Conservation (phyloP, 225 moss, liverwort and hornwort species). For the Ulota crispa region DNA sequence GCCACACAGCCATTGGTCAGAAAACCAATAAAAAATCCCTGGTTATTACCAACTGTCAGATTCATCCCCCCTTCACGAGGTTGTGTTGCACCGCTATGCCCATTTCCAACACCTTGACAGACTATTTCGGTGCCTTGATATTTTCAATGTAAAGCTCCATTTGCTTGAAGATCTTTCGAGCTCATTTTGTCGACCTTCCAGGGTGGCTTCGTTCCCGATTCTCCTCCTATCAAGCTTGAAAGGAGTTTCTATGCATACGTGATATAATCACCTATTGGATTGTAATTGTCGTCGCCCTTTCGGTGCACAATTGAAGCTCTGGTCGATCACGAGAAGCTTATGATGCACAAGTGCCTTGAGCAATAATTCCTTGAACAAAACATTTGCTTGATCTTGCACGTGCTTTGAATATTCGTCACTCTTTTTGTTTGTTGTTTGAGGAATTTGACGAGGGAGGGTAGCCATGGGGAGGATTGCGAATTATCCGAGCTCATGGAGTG, state of each 20-base stretch:
- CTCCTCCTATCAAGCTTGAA: not conserved
- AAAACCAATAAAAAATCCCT: too few species aligned
- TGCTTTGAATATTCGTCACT: too few species aligned
- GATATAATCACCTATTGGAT: too few species aligned
- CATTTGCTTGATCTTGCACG: too few species aligned
- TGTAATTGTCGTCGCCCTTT: not conserved
- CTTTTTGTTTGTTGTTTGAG: not conserved
- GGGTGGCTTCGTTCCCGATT: too few species aligned
- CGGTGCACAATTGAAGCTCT: not conserved
- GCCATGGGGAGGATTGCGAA: slow-evolving; percentile 35
- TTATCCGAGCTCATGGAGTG: slow-evolving; percentile 34
- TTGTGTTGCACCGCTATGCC: not conserved
- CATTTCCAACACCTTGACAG: not conserved
- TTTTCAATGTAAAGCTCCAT: not conserved
- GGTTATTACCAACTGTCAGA: not conserved
- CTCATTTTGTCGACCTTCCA: not conserved
- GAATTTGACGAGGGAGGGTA: not conserved
- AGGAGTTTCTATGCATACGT: too few species aligned
- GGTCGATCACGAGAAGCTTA: not conserved
- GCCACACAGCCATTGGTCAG: too few species aligned
- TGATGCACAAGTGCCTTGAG: not conserved
- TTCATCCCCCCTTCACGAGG: slow-evolving; percentile 8
- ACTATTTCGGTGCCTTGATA: not conserved
- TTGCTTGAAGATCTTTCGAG: not conserved
- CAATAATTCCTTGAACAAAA: not conserved